Percentiles rank a stretch among this genome's conserved stretches.
phyloP scores from a whole-genome alignment of 345 rosid species.

The Firmiana major region DNA sequence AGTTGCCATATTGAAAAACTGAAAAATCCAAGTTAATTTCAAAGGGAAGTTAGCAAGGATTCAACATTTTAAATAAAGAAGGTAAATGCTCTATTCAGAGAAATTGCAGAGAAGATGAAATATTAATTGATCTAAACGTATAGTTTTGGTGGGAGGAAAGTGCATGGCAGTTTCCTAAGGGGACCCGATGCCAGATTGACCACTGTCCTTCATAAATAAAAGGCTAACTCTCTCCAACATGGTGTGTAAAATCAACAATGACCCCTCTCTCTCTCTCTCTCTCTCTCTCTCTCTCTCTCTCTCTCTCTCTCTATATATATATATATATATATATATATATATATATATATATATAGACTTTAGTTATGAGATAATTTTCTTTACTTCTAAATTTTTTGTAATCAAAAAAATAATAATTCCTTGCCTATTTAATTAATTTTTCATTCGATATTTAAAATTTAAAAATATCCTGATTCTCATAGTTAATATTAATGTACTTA shows the following conservation, averaged over 20 bases:
- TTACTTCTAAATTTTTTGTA: no score
- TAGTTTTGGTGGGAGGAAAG: neutral
- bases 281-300: no score
- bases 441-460: no score
- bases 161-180: slow-evolving; percentile 6
- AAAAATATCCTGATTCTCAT: no score
- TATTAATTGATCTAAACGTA: neutral
- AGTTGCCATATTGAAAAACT: slow-evolving; percentile 16
- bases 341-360: no score
- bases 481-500: no score
- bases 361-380: no score
- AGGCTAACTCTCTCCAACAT: neutral
- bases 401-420: no score
- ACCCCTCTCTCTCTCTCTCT: no score
- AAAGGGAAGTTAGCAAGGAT: neutral
- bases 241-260: neutral
- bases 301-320: no score
- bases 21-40: neutral
- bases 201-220: neutral
- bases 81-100: neutral
- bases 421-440: no score
- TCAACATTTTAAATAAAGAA: neutral
- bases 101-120: neutral
- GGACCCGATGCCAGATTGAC: neutral
- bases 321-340: no score